These are phyloP conservation scores for Saprolegnia parasitica DNA, from an alignment of 352 stramenopile species.

Conservation along the genomic window DNA sequence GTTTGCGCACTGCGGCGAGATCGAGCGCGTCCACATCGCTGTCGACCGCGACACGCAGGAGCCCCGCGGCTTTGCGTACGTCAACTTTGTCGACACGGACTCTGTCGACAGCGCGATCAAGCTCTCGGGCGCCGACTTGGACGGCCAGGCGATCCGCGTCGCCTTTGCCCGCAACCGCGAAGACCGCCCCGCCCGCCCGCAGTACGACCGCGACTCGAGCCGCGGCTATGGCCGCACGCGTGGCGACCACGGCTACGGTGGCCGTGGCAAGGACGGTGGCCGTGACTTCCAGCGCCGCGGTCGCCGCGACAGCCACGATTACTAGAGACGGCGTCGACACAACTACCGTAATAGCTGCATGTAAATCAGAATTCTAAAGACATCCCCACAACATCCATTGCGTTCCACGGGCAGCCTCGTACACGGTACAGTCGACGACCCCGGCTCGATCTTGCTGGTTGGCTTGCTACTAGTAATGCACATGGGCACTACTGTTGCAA, in stretches of 20 bases:
- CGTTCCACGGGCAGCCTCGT: too few relatives aligned
- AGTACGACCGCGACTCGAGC: background rate
- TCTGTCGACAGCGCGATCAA: constrained; percentile 89
- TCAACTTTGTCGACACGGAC: constrained; percentile 95
- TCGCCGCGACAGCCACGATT: constrained; percentile 22
- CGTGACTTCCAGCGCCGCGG: constrained; percentile 15
- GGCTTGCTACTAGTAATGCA: too few relatives aligned
- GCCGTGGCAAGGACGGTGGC: constrained; percentile 21
- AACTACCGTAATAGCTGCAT: background rate
- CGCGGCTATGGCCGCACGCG: constrained; percentile 6
- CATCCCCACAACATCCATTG: background rate
- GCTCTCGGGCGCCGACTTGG: constrained; percentile 89
- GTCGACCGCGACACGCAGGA: constrained; percentile 96
- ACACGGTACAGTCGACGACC: too few relatives aligned
- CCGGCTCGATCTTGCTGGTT: too few relatives aligned
- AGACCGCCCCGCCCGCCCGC: background rate
- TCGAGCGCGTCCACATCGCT: constrained; percentile 91
- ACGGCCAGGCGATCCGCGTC: constrained; percentile 91
- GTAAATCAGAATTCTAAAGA: background rate
- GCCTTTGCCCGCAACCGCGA: constrained; percentile 51
- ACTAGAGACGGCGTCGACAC: constrained; percentile 6
- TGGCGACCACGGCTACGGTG: constrained; percentile 16
- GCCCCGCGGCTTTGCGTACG: constrained; percentile 97
- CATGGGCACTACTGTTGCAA: too few relatives aligned
- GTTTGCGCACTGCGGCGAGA: constrained; percentile 95